phyloP scores from a whole-genome alignment of 768 basidiomycete species.

The Vishniacozyma victoriae region DNA sequence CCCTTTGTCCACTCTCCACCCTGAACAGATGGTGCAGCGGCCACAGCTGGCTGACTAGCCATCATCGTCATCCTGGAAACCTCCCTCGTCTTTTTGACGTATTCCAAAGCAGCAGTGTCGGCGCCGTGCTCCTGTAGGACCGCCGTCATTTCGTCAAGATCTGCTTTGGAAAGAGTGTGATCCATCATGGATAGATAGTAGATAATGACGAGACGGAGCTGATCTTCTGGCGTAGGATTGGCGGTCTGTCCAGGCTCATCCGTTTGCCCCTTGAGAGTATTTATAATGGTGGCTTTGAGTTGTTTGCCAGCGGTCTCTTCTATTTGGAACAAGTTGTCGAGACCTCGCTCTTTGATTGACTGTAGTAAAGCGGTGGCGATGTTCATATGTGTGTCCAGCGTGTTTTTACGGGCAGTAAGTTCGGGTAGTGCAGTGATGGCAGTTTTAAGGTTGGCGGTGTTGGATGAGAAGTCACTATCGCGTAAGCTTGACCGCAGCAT shows the following conservation, averaged over 20 bases:
- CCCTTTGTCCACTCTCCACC: slow-evolving; percentile 88
- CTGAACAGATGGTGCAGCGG: slow-evolving; percentile 54
- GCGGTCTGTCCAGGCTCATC: slow-evolving; percentile 57
- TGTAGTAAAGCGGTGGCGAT: slow-evolving; percentile 92
- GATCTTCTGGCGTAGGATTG: slow-evolving; percentile 68
- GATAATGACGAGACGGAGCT: slow-evolving; percentile 87
- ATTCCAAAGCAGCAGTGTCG: slow-evolving; percentile 71
- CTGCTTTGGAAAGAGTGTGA: slow-evolving; percentile 75
- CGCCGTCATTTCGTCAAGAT: slow-evolving; percentile 77
- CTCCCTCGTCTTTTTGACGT: slow-evolving; percentile 81
- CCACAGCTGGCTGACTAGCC: slow-evolving; percentile 53
- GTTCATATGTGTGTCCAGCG: slow-evolving; percentile 98
- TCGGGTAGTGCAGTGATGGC: slow-evolving; percentile 96
- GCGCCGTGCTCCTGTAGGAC: slow-evolving; percentile 77
- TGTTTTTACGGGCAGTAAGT: slow-evolving; percentile 90
- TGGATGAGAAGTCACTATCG: slow-evolving; percentile 85
- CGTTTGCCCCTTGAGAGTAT: slow-evolving; percentile 63
- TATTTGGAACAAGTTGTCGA: slow-evolving; percentile 94
- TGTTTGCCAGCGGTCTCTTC: slow-evolving; percentile 89
- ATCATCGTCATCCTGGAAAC: slow-evolving; percentile 86
- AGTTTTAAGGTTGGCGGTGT: slow-evolving; percentile 89
- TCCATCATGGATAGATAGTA: slow-evolving; percentile 87
- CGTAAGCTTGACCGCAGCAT: no score
- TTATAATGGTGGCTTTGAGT: slow-evolving; percentile 73
- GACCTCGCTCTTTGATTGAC: slow-evolving; percentile 86